These are phyloP conservation scores for Rhypophila decipiens DNA, from an alignment of 495 filamentous ascomycete species.

Conservation along the genomic window DNA sequence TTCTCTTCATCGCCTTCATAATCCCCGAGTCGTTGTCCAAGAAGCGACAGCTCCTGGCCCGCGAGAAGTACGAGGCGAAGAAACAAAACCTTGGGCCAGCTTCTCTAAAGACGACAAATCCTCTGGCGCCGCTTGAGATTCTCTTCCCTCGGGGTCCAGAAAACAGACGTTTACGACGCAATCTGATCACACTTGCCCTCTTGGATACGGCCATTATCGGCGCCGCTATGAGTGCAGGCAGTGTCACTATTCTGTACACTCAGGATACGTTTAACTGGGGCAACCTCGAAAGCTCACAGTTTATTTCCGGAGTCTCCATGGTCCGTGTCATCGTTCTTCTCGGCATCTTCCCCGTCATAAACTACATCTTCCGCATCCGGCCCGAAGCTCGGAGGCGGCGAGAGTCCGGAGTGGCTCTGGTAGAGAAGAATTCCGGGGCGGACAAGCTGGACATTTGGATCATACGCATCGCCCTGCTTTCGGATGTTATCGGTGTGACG, in stretches of 20 bases:
- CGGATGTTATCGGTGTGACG: slow-evolving; percentile 69
- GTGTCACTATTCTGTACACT: slow-evolving; percentile 72
- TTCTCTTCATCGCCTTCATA: slow-evolving; percentile 58
- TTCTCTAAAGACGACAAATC: slow-evolving; percentile 39
- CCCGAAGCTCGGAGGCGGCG: slow-evolving; percentile 25
- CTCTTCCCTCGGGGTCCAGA: slow-evolving; percentile 64
- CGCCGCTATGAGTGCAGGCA: slow-evolving; percentile 71
- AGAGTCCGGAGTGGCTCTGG: slow-evolving; percentile 20
- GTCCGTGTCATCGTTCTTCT: slow-evolving; percentile 69
- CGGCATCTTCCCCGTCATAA: slow-evolving; percentile 64
- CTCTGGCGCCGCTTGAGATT: slow-evolving; percentile 70
- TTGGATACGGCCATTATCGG: slow-evolving; percentile 76
- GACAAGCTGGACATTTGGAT: slow-evolving; percentile 71
- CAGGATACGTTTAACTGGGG: slow-evolving; percentile 76
- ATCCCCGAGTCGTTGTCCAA: slow-evolving; percentile 78
- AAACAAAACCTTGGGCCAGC: slow-evolving; percentile 8
- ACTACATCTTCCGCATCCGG: slow-evolving; percentile 58
- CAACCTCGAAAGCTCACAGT: slow-evolving; percentile 67
- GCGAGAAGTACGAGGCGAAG: slow-evolving; percentile 52
- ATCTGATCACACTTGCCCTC: slow-evolving; percentile 70
- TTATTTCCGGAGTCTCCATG: slow-evolving; percentile 68
- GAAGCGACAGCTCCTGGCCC: slow-evolving; percentile 58
- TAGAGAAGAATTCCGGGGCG: slow-evolving; percentile 56
- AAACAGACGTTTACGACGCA: slow-evolving; percentile 60
- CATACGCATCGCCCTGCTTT: slow-evolving; percentile 68